Base-by-base conservation (phyloP, 371 early-diverging fungal genomes). In the Apophysomyces trapeziformis region DNA sequence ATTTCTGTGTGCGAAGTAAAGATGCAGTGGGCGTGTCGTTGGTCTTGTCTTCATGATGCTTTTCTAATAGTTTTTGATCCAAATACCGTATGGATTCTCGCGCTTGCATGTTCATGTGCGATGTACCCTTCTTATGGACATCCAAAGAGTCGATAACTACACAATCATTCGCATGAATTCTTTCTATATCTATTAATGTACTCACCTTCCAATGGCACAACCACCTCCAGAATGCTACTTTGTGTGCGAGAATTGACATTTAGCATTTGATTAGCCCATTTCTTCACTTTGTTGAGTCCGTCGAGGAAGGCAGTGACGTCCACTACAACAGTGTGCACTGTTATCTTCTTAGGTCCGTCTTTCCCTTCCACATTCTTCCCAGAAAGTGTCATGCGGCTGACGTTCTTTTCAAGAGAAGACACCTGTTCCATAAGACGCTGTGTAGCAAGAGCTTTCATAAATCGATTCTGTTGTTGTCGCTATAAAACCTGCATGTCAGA, bases 21-120 rank as follows among this genome's bases (percentile, higher is more conserved):
- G 80, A 83, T 0, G 67, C 44, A 0, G 63, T 72, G 0, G 61
- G 62, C 1, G 47, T 45, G 12, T 64, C 65, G 5, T 58, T 46
- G 1, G 44, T 35, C 36, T 44, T 46, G 32, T 67, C 62, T 4
- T 38, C 57, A 5, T 57, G 64, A 38, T 38, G 26, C 1, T 54
- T 45, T 16, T 45, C 36, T 47, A 32, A 26, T 65, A 87, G 56
- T 47, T 79, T 70, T 35, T 91, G 86, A 69, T 93, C 93, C 60
- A 93, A 72, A 66, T 84, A 93, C 16, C 93, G 87, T 63, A 89
- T 93, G 4, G 91, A 91, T 64, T 92, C 92, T 58, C 93, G 78
- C 0, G 92, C 89, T 50, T 85, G 83, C 32, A 81, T 78, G 65
- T 89, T 90, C 68, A 79, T 84, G 57, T 80, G 79, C 18, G 83